Percentiles rank a stretch among this genome's conserved stretches.
Conservation (phyloP, 2,329 filamentous ascomycete species). For the Penicillium sp. region DNA sequence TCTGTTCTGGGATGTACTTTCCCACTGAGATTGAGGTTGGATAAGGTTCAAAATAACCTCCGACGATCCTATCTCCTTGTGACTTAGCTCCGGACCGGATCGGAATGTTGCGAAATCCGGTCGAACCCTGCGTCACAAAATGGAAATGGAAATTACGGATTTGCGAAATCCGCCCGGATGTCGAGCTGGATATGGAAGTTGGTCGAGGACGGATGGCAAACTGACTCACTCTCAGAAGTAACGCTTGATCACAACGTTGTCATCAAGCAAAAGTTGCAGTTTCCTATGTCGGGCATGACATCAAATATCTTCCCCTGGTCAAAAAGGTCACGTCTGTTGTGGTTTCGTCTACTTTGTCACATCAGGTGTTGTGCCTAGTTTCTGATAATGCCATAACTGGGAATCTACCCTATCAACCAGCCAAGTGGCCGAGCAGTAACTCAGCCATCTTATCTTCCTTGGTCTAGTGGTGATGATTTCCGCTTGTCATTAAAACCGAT, state of each 20-base stretch:
- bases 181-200: too few relatives aligned
- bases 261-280: too few relatives aligned
- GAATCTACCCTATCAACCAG: too few relatives aligned
- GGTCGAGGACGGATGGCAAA: too few relatives aligned
- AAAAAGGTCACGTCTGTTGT: too few relatives aligned
- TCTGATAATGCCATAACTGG: too few relatives aligned
- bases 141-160: neutral
- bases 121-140: neutral
- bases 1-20: neutral
- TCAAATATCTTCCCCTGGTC: too few relatives aligned
- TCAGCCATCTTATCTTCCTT: constrained; percentile 22
- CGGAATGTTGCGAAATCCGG: neutral
- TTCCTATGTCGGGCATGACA: too few relatives aligned
- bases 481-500: constrained; percentile 28
- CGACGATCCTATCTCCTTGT: neutral
- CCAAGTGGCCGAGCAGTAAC: constrained; percentile 27
- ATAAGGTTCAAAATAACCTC: neutral
- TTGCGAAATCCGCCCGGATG: neutral
- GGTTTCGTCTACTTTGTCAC: too few relatives aligned
- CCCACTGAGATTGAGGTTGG: neutral
- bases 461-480: constrained; percentile 33
- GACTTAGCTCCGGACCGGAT: neutral
- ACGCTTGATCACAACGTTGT: too few relatives aligned
- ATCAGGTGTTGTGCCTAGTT: too few relatives aligned
- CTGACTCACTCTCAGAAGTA: too few relatives aligned